phyloP scores from a whole-genome alignment of 345 rosid genomes.

The Brassica carinata region DNA sequence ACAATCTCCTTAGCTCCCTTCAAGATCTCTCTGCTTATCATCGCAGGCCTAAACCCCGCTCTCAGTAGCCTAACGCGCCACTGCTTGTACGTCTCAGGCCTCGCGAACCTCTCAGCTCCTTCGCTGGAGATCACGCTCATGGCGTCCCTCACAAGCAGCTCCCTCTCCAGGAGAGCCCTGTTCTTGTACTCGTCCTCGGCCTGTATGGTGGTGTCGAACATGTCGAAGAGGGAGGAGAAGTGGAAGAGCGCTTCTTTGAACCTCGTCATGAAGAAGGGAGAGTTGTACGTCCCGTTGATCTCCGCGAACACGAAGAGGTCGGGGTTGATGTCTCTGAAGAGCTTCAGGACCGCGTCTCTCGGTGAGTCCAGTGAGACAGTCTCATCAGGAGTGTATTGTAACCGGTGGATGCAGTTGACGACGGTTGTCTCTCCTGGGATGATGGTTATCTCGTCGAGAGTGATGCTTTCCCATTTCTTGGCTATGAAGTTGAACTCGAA shows the following conservation, averaged over 20 bases:
- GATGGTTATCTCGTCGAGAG: not conserved
- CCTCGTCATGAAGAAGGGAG: slow-evolving; percentile 2
- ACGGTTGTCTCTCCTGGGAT: not conserved
- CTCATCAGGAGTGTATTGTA: not conserved
- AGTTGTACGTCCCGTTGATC: not conserved
- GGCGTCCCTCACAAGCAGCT: not conserved
- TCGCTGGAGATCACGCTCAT: not conserved
- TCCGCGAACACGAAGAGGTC: not conserved
- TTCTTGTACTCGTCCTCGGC: not conserved
- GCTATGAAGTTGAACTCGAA: not conserved
- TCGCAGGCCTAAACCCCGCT: not conserved
- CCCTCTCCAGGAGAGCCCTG: not conserved
- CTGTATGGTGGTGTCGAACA: not conserved
- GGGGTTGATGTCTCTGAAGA: not conserved
- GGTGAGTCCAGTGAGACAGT: not conserved
- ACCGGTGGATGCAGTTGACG: not conserved
- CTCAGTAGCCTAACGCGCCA: not conserved
- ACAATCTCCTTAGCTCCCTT: not conserved
- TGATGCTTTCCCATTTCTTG: not conserved
- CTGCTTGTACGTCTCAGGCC: not conserved
- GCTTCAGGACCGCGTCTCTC: not conserved
- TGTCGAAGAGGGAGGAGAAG: not conserved
- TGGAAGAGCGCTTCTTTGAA: not conserved
- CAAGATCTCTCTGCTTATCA: not conserved
- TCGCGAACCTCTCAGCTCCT: not conserved